Evolutionary conservation across 78 protist species (phyloP).

Genomic region (Tieghemostelium lacteum): DNA sequence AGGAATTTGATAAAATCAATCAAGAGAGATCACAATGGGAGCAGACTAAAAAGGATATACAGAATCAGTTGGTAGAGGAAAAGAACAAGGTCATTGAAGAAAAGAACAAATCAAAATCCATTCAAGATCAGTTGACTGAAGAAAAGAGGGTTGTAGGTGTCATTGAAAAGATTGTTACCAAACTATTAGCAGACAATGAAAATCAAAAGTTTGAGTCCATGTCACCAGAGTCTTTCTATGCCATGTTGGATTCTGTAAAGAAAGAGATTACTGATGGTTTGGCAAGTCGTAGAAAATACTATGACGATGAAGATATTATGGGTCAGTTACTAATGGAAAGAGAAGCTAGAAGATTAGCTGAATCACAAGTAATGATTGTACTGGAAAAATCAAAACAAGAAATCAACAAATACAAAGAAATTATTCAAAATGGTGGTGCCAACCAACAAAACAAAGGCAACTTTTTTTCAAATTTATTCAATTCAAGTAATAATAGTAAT

Average conservation of each 20-base stretch:
- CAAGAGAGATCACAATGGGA: conserved; percentile 43
- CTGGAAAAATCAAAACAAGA: conserved; percentile 61
- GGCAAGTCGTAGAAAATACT: conserved; percentile 28
- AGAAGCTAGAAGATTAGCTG: conserved; percentile 69
- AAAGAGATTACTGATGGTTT: conserved; percentile 62
- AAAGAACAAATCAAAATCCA: conserved; percentile 8
- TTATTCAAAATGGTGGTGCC: conserved; percentile 7
- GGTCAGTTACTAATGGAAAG: conserved; percentile 72
- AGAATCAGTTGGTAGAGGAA: conserved; percentile 51
- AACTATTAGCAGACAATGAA: conserved; percentile 19
- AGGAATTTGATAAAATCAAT: not conserved
- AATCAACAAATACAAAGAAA: conserved; percentile 33
- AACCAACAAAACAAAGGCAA: not conserved
- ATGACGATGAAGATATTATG: conserved; percentile 67
- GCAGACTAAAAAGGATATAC: conserved; percentile 29
- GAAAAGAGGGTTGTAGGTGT: conserved; percentile 65
- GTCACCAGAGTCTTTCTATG: conserved; percentile 68
- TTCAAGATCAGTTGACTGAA: conserved; percentile 35
- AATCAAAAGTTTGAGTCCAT: conserved; percentile 2
- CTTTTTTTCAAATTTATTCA: conserved; percentile 15
- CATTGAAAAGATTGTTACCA: conserved; percentile 41
- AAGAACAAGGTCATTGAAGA: conserved; percentile 62
- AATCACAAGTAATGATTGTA: conserved; percentile 58
- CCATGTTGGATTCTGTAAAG: conserved; percentile 59
- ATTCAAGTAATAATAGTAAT: not conserved